These are phyloP conservation scores for Baorangia bicolor DNA, from an alignment of 768 basidiomycete genomes.

Conservation along the genomic window DNA sequence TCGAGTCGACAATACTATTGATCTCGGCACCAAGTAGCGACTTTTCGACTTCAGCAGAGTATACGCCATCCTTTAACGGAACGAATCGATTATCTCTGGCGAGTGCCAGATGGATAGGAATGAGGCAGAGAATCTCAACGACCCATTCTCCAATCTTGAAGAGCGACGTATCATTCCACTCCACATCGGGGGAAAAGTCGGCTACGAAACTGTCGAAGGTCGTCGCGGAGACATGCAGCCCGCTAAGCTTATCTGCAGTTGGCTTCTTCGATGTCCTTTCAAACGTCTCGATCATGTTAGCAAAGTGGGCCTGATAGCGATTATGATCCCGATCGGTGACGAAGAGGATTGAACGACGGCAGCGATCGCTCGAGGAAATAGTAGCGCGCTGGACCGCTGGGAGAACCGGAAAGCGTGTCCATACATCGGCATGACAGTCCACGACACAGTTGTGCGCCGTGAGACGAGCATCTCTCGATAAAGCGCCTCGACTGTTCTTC, in stretches of 20 bases:
- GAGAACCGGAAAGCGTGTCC: constrained; percentile 59
- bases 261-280: constrained; percentile 54
- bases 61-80: constrained; percentile 57
- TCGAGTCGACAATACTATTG: constrained; percentile 49
- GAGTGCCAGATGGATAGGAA: constrained; percentile 63
- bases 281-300: constrained; percentile 44
- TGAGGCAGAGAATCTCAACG: constrained; percentile 57
- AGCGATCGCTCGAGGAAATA: constrained; percentile 34
- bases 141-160: constrained; percentile 60
- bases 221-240: constrained; percentile 33
- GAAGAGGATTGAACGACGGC: constrained; percentile 40
- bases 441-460: constrained; percentile 49
- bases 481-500: constrained; percentile 29
- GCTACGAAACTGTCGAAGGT: constrained; percentile 26
- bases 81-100: constrained; percentile 60
- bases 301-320: constrained; percentile 43
- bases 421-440: constrained; percentile 55
- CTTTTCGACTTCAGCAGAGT: constrained; percentile 48
- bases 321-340: constrained; percentile 38
- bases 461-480: constrained; percentile 14
- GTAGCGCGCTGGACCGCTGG: constrained; percentile 48
- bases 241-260: constrained; percentile 41
- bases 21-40: constrained; percentile 60
- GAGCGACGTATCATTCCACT: constrained; percentile 32
- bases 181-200: constrained; percentile 1